Evolutionary conservation across 306 rosid species (phyloP).

Genomic region (Fragaria iinumae): DNA sequence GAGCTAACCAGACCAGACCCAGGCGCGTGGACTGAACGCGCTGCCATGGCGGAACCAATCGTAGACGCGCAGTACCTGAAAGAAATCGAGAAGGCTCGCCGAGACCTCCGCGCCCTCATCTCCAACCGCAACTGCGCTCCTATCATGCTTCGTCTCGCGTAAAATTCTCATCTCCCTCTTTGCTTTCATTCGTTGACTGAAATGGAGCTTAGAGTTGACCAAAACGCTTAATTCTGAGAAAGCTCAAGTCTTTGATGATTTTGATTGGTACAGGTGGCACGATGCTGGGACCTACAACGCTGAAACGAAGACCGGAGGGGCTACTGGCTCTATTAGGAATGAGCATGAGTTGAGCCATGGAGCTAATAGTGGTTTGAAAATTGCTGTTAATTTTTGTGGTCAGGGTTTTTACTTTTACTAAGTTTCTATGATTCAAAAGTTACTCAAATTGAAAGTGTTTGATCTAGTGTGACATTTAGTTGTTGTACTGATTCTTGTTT

Average conservation of each 20-base stretch:
- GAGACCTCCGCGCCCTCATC: constrained; percentile 65
- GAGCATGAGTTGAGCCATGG: constrained; percentile 48
- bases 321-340: constrained; percentile 78
- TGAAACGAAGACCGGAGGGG: constrained; percentile 66
- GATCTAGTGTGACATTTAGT: too few relatives aligned
- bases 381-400: constrained; percentile 72
- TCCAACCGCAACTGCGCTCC: constrained; percentile 56
- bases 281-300: constrained; percentile 80
- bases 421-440: neutral
- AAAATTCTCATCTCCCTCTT: neutral
- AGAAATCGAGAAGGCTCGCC: constrained; percentile 60
- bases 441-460: neutral
- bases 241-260: neutral
- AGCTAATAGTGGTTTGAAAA: constrained; percentile 68
- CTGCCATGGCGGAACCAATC: constrained; percentile 33
- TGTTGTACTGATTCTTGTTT: neutral
- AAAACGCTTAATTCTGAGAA: neutral
- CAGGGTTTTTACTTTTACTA: neutral
- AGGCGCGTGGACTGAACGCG: neutral
- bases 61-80: constrained; percentile 49
- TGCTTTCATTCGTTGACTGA: neutral
- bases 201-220: neutral
- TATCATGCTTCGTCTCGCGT: constrained; percentile 81
- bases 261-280: constrained; percentile 60
- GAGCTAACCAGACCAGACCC: neutral